Percentiles rank a stretch among this genome's conserved stretches.
These are phyloP conservation scores for Hypoxylon trugodes DNA, from an alignment of 495 filamentous ascomycete species.

Conservation along the genomic window DNA sequence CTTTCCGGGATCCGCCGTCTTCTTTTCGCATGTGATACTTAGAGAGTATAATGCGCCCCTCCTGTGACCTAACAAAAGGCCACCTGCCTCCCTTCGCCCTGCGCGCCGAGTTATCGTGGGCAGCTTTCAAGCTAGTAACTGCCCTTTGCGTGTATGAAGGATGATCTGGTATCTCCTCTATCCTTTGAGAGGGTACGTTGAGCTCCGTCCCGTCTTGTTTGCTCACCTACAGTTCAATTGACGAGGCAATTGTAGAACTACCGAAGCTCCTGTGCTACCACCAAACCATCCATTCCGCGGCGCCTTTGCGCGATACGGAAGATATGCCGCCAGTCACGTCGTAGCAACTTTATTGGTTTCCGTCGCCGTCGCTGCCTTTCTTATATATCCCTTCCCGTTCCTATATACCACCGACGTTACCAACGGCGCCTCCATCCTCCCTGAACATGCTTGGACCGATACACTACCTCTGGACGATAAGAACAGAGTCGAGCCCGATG, in stretches of 20 bases:
- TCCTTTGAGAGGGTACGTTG: conserved; percentile 63
- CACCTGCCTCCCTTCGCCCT: conserved; percentile 33
- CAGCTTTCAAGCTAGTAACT: conserved; percentile 27
- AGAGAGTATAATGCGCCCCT: conserved; percentile 39
- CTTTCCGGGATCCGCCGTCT: not conserved
- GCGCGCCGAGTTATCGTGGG: conserved; percentile 33
- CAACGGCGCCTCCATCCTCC: conserved; percentile 67
- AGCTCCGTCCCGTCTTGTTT: not conserved
- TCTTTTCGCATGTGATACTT: conserved; percentile 17
- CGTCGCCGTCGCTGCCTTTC: conserved; percentile 65
- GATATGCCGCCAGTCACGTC: conserved; percentile 70
- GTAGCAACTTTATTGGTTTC: conserved; percentile 70
- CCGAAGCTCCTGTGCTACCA: conserved; percentile 67
- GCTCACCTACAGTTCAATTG: conserved; percentile 29
- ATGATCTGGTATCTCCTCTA: conserved; percentile 73
- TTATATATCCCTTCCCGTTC: conserved; percentile 73
- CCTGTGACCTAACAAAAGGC: conserved; percentile 38
- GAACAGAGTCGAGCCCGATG: conserved; percentile 53
- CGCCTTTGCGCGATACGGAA: conserved; percentile 69
- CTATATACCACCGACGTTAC: conserved; percentile 70
- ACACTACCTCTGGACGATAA: conserved; percentile 63
- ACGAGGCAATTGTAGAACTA: conserved; percentile 56
- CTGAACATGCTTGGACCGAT: conserved; percentile 80
- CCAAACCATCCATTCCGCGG: conserved; percentile 66
- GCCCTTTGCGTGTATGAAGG: conserved; percentile 32